These are phyloP conservation scores for Adiantum capillusveneris DNA, from an alignment of 75 land plant genomes.

Conservation along the genomic window DNA sequence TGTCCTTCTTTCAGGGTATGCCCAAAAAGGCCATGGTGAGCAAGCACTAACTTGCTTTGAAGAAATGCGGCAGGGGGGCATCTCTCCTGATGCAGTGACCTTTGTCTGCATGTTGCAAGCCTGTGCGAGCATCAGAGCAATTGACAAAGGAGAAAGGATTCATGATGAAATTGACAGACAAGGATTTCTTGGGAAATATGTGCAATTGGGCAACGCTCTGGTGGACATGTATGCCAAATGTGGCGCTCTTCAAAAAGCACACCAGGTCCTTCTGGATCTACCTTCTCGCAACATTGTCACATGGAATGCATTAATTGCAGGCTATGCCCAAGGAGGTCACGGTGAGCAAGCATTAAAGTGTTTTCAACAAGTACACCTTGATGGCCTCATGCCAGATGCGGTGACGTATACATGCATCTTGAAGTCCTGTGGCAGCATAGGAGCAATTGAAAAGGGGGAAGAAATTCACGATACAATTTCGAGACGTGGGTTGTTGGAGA, in stretches of 20 bases:
- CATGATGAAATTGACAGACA: too few relatives aligned
- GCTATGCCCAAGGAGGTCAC: conserved; percentile 29
- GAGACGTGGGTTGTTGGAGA: conserved; percentile 1
- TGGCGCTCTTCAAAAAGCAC: too few relatives aligned
- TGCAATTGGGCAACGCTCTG: too few relatives aligned
- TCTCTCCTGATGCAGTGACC: conserved; percentile 47
- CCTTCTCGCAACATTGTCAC: conserved; percentile 33
- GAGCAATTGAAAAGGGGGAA: conserved; percentile 20
- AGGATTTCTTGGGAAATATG: too few relatives aligned
- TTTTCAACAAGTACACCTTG: conserved; percentile 17
- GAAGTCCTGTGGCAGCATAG: conserved; percentile 17
- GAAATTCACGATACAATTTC: conserved; percentile 27
- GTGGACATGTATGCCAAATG: background rate
- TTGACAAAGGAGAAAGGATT: conserved; percentile 28
- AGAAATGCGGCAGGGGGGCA: conserved; percentile 35
- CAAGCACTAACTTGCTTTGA: conserved; percentile 43
- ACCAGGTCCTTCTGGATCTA: conserved; percentile 29
- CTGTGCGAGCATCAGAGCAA: conserved; percentile 33
- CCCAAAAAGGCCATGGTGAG: conserved; percentile 45
- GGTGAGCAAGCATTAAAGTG: conserved; percentile 22
- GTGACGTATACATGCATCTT: too few relatives aligned
- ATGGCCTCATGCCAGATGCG: background rate
- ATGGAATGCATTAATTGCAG: conserved; percentile 35
- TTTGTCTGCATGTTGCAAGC: conserved; percentile 57
- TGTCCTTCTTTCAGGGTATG: conserved; percentile 58